These are phyloP conservation scores for Trifolium fragiferum DNA, from an alignment of 306 rosid species.

Conservation along the genomic window DNA sequence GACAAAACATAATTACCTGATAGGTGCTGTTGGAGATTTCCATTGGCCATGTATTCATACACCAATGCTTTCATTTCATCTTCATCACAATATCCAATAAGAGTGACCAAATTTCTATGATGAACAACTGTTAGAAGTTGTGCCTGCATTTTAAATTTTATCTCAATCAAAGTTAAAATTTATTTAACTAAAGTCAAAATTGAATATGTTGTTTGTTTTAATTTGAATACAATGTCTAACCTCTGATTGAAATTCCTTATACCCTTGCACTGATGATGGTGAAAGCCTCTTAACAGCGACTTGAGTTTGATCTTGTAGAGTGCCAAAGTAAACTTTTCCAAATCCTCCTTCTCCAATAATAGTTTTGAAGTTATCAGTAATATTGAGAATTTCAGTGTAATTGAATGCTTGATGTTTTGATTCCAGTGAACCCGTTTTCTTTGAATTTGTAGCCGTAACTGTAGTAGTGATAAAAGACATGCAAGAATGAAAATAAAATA, in stretches of 20 bases:
- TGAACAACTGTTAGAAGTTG: conserved; percentile 28
- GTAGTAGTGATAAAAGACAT: neutral
- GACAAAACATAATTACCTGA: too few relatives aligned
- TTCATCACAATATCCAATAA: conserved; percentile 40
- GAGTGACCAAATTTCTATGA: conserved; percentile 43
- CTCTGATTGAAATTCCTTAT: conserved; percentile 48
- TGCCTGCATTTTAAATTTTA: conserved; percentile 21
- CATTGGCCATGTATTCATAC: conserved; percentile 45
- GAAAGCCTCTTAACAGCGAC: conserved; percentile 61
- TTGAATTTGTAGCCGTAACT: neutral
- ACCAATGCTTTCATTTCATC: conserved; percentile 26
- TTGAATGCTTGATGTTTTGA: conserved; percentile 36
- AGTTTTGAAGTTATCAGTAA: conserved; percentile 48
- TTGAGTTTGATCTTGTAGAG: conserved; percentile 33
- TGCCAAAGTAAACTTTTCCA: conserved; percentile 51
- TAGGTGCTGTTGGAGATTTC: conserved; percentile 26
- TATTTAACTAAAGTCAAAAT: neutral
- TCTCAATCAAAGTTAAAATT: too few relatives aligned
- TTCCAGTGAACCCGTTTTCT: neutral
- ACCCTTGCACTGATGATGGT: conserved; percentile 48
- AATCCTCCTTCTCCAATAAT: conserved; percentile 59
- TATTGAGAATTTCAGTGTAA: conserved; percentile 38
- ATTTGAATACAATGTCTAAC: conserved; percentile 10
- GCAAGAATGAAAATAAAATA: too few relatives aligned
- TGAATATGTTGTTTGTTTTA: neutral